These are phyloP conservation scores for Sequoiadendron giganteum DNA, from an alignment of 75 land plant species.

Conservation along the genomic window DNA sequence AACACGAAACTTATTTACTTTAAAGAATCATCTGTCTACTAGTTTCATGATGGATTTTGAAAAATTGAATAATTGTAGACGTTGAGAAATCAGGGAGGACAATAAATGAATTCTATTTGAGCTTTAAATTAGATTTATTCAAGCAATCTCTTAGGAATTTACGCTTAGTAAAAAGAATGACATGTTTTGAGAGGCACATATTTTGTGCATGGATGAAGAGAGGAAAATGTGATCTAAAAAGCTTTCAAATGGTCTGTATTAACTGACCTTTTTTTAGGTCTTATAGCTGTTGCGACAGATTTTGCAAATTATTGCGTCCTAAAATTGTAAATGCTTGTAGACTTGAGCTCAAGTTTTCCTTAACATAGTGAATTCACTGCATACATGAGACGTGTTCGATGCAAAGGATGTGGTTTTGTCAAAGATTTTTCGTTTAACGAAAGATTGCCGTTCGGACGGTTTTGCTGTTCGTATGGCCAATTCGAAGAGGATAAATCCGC, in stretches of 20 bases:
- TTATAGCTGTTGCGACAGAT: background rate
- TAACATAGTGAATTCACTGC: slow-evolving; percentile 3
- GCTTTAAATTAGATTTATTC: no score
- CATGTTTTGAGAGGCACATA: no score
- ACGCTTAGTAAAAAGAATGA: no score
- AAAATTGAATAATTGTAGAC: no score
- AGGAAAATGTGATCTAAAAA: background rate
- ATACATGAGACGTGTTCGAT: background rate
- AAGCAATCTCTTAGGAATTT: no score
- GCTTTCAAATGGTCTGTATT: background rate
- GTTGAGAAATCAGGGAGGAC: no score
- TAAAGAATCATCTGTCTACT: background rate
- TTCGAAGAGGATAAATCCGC: slow-evolving; percentile 10
- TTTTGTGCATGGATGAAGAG: background rate
- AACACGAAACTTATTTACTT: background rate
- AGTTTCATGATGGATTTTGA: background rate
- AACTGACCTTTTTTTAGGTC: no score
- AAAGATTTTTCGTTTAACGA: background rate
- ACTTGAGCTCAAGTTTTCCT: background rate
- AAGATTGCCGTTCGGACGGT: background rate
- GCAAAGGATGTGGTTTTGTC: background rate
- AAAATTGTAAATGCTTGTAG: background rate
- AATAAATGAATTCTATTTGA: no score
- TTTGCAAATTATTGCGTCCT: background rate
- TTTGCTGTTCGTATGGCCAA: slow-evolving; percentile 7